Evolutionary conservation across 768 basidiomycete species (phyloP).

Genomic region (Trametes meyenii): DNA sequence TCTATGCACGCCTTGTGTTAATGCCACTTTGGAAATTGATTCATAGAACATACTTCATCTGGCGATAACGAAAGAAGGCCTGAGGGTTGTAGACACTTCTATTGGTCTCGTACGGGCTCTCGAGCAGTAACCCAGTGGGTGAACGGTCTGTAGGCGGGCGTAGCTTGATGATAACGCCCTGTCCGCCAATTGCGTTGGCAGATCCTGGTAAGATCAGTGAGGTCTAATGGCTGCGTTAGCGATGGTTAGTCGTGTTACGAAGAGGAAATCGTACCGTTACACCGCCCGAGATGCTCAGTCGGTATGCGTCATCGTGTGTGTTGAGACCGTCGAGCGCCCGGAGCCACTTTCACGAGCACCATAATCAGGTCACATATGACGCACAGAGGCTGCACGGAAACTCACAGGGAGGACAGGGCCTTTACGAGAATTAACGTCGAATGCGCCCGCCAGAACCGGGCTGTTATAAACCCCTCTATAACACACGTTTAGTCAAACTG

Average conservation of each 20-base stretch:
- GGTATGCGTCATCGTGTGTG: constrained; percentile 76
- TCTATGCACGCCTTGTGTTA: not conserved
- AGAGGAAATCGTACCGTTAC: constrained; percentile 48
- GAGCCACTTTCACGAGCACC: constrained; percentile 48
- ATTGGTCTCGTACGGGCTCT: constrained; percentile 69
- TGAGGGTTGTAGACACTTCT: constrained; percentile 47
- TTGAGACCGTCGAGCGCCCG: constrained; percentile 79
- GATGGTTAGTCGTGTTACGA: not conserved
- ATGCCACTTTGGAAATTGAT: no score
- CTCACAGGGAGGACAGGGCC: constrained; percentile 33
- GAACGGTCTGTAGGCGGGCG: constrained; percentile 72
- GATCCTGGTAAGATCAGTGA: constrained; percentile 78
- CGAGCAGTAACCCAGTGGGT: constrained; percentile 73
- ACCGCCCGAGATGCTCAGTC: constrained; percentile 73
- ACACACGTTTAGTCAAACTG: constrained; percentile 18
- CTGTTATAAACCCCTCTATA: constrained; percentile 12
- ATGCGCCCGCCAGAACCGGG: constrained; percentile 35
- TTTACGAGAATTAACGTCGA: constrained; percentile 48
- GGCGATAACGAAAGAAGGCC: constrained; percentile 63
- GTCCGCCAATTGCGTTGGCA: constrained; percentile 56
- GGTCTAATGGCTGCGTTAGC: constrained; percentile 37
- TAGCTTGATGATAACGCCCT: constrained; percentile 79
- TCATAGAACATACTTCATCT: constrained; percentile 62
- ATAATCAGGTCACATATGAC: constrained; percentile 31
- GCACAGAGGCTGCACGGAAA: constrained; percentile 8